These are phyloP conservation scores for Calamus simplicifolius DNA, from an alignment of 176 grass and related monocot genomes.

Conservation along the genomic window DNA sequence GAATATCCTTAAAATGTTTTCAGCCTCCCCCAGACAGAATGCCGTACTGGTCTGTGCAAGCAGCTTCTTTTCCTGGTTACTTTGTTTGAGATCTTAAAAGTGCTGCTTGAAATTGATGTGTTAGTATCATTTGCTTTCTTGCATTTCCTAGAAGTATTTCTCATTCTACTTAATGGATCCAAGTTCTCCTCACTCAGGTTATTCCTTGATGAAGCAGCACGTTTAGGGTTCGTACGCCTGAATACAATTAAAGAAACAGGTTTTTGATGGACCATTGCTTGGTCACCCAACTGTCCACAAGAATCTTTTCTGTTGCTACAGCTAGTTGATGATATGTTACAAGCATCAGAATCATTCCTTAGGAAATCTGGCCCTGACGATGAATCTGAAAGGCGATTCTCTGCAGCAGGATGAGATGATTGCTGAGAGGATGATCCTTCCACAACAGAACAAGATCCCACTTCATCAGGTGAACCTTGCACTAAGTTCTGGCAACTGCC, in stretches of 20 bases:
- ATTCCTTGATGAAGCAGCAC: conserved; percentile 53
- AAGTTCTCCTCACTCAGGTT: conserved; percentile 32
- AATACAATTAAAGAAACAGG: conserved; percentile 32
- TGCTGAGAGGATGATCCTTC: conserved; percentile 1
- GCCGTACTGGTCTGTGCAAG: conserved; percentile 31
- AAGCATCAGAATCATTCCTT: too few relatives aligned
- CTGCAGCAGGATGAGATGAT: not conserved
- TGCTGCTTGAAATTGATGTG: conserved; percentile 30
- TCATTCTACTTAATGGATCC: conserved; percentile 40
- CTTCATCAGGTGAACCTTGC: conserved; percentile 10
- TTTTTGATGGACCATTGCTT: conserved; percentile 21
- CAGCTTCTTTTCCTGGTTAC: conserved; percentile 52
- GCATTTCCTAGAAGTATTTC: conserved; percentile 32
- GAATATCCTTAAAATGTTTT: conserved; percentile 40
- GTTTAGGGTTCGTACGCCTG: conserved; percentile 76
- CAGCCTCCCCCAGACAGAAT: conserved; percentile 47
- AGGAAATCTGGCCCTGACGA: too few relatives aligned
- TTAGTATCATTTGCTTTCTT: conserved; percentile 31
- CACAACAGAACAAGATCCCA: not conserved
- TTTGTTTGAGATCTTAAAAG: conserved; percentile 36
- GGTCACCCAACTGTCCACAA: conserved; percentile 9
- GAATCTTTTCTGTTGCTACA: conserved; percentile 4
- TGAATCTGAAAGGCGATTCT: too few relatives aligned
- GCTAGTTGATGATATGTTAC: not conserved
- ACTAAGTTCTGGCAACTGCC: not conserved